Evolutionary conservation across 2,329 filamentous ascomycete genomes (phyloP).

Genomic region (Hypoxylon sp.): DNA sequence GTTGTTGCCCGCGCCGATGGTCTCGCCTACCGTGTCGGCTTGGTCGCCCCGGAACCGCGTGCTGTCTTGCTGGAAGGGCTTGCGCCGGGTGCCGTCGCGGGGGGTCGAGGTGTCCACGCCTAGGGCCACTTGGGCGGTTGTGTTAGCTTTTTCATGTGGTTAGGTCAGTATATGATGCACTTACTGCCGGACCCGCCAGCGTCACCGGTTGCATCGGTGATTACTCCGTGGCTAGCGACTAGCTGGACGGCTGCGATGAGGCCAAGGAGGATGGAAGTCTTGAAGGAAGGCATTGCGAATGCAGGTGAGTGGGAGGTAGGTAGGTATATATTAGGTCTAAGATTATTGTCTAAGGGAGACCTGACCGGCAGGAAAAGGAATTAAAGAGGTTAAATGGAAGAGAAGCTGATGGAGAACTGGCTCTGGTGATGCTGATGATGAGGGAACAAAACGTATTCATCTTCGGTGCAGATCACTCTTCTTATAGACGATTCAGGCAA

Average conservation of each 20-base stretch:
- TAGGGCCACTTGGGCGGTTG: conserved; percentile 48
- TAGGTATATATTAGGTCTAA: conserved; percentile 16
- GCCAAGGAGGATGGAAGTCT: conserved; percentile 51
- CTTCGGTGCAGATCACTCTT: conserved; percentile 16
- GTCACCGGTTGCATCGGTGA: conserved; percentile 66
- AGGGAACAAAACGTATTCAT: conserved; percentile 19
- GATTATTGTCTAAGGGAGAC: conserved; percentile 26
- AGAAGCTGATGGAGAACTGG: conserved; percentile 24
- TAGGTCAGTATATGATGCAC: conserved; percentile 11
- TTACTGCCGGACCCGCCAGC: conserved; percentile 63
- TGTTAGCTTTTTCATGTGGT: conserved; percentile 4
- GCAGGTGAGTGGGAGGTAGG: too few species aligned
- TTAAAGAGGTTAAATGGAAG: conserved; percentile 20
- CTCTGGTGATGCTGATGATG: conserved; percentile 39
- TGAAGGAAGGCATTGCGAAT: conserved; percentile 45
- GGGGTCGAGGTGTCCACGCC: conserved; percentile 64
- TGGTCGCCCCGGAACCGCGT: conserved; percentile 67
- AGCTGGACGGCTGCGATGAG: conserved; percentile 63
- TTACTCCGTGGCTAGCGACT: conserved; percentile 68
- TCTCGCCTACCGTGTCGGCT: conserved; percentile 65
- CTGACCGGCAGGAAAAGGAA: conserved; percentile 42
- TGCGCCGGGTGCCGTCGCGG: conserved; percentile 66
- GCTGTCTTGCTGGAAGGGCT: conserved; percentile 70
- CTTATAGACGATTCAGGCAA: conserved; percentile 36
- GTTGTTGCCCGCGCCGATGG: conserved; percentile 64